Base-by-base conservation (phyloP, 2,329 filamentous ascomycete species). In the Geosmithia morbida region DNA sequence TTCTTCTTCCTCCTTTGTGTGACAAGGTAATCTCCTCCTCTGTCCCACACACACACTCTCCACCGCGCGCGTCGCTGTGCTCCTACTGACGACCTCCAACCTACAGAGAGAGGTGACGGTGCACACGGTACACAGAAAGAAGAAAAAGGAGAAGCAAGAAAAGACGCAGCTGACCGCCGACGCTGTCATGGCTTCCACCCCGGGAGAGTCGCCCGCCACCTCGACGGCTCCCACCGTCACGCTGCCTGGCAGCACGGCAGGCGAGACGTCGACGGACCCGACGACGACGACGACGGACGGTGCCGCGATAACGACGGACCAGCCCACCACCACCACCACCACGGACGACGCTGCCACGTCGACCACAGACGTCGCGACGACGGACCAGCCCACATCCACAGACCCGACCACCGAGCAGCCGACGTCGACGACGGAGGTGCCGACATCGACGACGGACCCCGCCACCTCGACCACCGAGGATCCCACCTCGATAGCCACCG, bases 321-420 rank as follows among this genome's bases (percentile, higher is more conserved):
- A 26, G 22, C 22, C 22, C 8, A 26, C 22, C 4, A 26, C 44
- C 19, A 52, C 40, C 46, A n/a, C 40, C 40, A 22, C 51, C 13
- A 37, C 49, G 11, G 30, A 46, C 5, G 47, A 47, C 26, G 50
- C 45, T 11, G 43, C 51, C 11, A 49, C 50, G 2, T 48, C 50
- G 10, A 46, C 44, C 39, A 22, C 20, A 2, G 17, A 43, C n/a
- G n/a, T 41, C n/a, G 26, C 47, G 11, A 44, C 48, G 17, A 45
- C 45, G 4, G 29, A 40, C 19, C 41, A 37, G 16, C 45, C 29
- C 16, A 41, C 42, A 16, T 22, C 46, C 30, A 30, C 44, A n/a
- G 1, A 48, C 45, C 0, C 39, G 14, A 19, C 47, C n/a, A n/a
- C n/a, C n/a, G n/a, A 17, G 4, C 44, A 1, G 42, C 47, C 1